Conservation (phyloP, 352 stramenopile species). For the Globisporangium irregulare region DNA sequence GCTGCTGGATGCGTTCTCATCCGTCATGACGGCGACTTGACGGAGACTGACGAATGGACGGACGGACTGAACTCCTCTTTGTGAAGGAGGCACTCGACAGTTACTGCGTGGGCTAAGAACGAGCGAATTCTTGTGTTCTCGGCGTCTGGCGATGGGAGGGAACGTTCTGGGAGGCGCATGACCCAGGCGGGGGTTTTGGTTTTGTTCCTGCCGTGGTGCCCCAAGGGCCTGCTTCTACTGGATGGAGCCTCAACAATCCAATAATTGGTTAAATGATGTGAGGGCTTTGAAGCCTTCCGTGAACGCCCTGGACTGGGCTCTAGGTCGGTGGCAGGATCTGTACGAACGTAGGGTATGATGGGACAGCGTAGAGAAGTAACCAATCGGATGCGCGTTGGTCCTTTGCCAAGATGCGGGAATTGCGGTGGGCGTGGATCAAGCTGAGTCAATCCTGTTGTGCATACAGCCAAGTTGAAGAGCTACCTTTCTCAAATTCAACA, state of each 20-base stretch:
- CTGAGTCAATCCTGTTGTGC: not conserved
- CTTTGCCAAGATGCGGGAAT: not conserved
- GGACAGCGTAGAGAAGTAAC: not conserved
- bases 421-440: not conserved
- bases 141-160: not conserved
- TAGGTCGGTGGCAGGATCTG: no score
- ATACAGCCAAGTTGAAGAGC: no score
- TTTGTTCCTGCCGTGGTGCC: not conserved
- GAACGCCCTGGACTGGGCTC: not conserved
- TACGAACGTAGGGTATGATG: no score
- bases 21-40: not conserved
- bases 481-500: no score
- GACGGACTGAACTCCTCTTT: not conserved
- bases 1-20: not conserved
- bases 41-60: not conserved
- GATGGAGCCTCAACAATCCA: not conserved
- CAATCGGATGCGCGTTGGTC: not conserved
- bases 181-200: not conserved
- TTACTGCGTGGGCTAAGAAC: slow-evolving; percentile 2
- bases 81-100: not conserved
- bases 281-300: not conserved
- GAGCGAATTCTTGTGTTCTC: not conserved
- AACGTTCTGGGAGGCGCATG: slow-evolving; percentile 1
- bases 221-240: not conserved
- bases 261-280: not conserved